Evolutionary conservation across 176 grass and related monocot species (phyloP).

Genomic region (Oryza brachyantha): DNA sequence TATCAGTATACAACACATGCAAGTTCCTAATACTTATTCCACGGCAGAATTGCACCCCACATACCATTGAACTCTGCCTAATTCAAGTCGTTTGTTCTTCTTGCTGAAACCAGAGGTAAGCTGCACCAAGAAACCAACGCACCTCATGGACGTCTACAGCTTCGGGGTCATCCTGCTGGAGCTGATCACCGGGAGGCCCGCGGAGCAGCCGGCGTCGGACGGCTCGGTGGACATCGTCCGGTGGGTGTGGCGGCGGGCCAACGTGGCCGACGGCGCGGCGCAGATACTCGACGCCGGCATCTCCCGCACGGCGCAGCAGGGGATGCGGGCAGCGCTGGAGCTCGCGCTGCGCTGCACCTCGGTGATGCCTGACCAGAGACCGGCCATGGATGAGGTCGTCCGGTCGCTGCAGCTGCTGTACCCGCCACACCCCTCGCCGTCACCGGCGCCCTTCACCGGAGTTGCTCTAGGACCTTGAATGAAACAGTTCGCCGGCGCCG

Average conservation of each 20-base stretch:
- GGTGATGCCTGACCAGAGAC: conserved; percentile 64
- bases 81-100: neutral
- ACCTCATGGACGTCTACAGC: conserved; percentile 71
- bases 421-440: neutral
- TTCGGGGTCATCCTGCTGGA: conserved; percentile 80
- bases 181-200: conserved; percentile 61
- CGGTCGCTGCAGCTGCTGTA: conserved; percentile 34
- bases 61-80: neutral
- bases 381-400: conserved; percentile 53
- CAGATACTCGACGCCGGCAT: conserved; percentile 57
- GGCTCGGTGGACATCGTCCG: conserved; percentile 53
- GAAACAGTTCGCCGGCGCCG: neutral
- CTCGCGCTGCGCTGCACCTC: conserved; percentile 66
- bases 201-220: conserved; percentile 48
- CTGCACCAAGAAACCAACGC: conserved; percentile 53
- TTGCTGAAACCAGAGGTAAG: conserved; percentile 47
- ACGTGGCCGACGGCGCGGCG: conserved; percentile 38
- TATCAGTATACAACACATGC: too few relatives aligned
- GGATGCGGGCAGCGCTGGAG: conserved; percentile 53
- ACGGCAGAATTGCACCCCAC: neutral
- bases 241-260: conserved; percentile 62
- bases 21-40: neutral
- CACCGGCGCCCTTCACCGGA: too few relatives aligned
- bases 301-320: conserved; percentile 24
- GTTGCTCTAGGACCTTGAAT: neutral